Evolutionary conservation across 2,329 filamentous ascomycete genomes (phyloP).

Genomic region (Claviceps sp.): DNA sequence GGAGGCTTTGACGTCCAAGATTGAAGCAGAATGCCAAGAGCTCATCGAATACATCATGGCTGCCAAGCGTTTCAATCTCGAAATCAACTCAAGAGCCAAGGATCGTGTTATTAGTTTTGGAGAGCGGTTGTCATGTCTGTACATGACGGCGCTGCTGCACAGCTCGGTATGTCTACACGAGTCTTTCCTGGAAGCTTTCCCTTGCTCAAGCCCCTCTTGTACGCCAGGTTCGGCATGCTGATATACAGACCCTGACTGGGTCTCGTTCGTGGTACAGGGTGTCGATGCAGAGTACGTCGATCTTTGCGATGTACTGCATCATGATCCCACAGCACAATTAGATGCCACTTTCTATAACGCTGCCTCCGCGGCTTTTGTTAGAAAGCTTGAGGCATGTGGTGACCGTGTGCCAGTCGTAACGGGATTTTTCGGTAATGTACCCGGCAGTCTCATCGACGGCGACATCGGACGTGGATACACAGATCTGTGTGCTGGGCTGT

Average conservation of each 20-base stretch:
- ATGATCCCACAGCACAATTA: constrained; percentile 44
- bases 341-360: constrained; percentile 57
- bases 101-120: constrained; percentile 88
- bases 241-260: background rate
- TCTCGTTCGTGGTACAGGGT: constrained; percentile 33
- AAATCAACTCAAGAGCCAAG: constrained; percentile 66
- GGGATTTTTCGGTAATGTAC: constrained; percentile 89
- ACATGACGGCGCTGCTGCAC: constrained; percentile 73
- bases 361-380: constrained; percentile 45
- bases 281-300: constrained; percentile 85
- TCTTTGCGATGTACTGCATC: constrained; percentile 67
- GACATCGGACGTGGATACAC: constrained; percentile 94
- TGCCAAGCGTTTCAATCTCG: constrained; percentile 52
- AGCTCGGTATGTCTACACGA: constrained; percentile 41
- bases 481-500: constrained; percentile 83
- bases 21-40: constrained; percentile 67
- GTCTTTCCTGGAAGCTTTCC: background rate
- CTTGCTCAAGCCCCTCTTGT: background rate
- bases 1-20: constrained; percentile 46
- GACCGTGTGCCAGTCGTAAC: constrained; percentile 67
- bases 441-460: constrained; percentile 74
- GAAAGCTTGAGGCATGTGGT: constrained; percentile 51
- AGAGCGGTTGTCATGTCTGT: constrained; percentile 87
- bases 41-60: constrained; percentile 60
- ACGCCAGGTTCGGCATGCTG: background rate